These are phyloP conservation scores for Oropetium thomaeum DNA, from an alignment of 176 grass and related monocot species.

Conservation along the genomic window DNA sequence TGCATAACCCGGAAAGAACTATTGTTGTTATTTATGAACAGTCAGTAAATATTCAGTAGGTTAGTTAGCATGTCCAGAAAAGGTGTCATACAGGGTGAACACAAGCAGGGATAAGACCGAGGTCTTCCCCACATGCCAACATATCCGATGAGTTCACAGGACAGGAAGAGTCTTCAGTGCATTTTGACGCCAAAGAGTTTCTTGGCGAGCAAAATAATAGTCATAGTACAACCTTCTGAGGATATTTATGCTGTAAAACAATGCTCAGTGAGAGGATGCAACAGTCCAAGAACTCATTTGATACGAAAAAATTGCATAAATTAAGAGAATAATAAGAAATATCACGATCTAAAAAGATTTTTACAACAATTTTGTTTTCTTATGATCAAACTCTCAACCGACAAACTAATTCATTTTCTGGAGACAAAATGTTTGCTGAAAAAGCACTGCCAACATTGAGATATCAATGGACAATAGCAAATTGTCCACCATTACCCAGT, in stretches of 20 bases:
- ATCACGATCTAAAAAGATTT: slow-evolving; percentile 7
- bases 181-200: slow-evolving; percentile 90
- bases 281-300: neutral
- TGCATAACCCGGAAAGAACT: slow-evolving; percentile 81
- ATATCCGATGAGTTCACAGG: slow-evolving; percentile 90
- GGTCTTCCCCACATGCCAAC: slow-evolving; percentile 99
- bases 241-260: slow-evolving; percentile 91
- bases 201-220: slow-evolving; percentile 96
- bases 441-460: neutral
- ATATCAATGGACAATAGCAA: slow-evolving; percentile 16
- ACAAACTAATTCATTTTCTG: neutral
- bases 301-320: slow-evolving; percentile 15
- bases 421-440: neutral
- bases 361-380: neutral
- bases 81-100: slow-evolving; percentile 86
- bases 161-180: slow-evolving; percentile 96
- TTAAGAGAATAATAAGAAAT: neutral
- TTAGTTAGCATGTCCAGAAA: slow-evolving; percentile 15
- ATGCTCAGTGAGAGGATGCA: slow-evolving; percentile 13
- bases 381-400: neutral
- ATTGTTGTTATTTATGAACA: slow-evolving; percentile 35
- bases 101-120: slow-evolving; percentile 97
- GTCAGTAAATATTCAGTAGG: slow-evolving; percentile 3
- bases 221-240: slow-evolving; percentile 91
- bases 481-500: neutral